These are phyloP conservation scores for Rhodosporidiobolus sp. DNA, from an alignment of 768 basidiomycete species.

Conservation along the genomic window DNA sequence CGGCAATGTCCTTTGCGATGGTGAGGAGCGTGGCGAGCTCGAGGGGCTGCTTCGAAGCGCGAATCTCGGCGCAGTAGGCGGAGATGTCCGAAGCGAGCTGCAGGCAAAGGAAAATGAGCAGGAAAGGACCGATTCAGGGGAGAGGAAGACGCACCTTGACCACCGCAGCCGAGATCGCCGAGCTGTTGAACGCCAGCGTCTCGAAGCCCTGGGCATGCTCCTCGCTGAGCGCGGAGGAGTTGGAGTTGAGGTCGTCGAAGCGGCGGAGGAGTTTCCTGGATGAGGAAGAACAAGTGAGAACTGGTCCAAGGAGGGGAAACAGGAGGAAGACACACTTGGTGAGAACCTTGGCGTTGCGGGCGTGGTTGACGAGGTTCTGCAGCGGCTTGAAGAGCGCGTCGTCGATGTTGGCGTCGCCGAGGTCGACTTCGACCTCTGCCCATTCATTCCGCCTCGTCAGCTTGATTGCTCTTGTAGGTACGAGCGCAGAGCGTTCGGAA, in stretches of 20 bases:
- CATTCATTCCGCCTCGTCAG: neutral
- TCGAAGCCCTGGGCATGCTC: constrained; percentile 38
- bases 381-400: constrained; percentile 76
- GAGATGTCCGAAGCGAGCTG: constrained; percentile 31
- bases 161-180: constrained; percentile 69
- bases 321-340: constrained; percentile 23
- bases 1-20: constrained; percentile 67
- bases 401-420: constrained; percentile 71
- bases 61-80: constrained; percentile 70
- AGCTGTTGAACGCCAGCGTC: constrained; percentile 58
- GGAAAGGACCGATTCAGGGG: too few relatives aligned
- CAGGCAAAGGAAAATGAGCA: neutral
- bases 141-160: constrained; percentile 58
- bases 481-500: neutral
- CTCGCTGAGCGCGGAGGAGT: constrained; percentile 65
- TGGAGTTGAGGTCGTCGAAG: constrained; percentile 71
- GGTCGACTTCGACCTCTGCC: constrained; percentile 69
- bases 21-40: constrained; percentile 66
- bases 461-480: too few relatives aligned
- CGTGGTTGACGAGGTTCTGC: constrained; percentile 75
- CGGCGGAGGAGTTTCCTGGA: constrained; percentile 80
- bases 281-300: neutral
- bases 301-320: neutral
- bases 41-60: constrained; percentile 72
- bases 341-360: constrained; percentile 65